phyloP scores from a whole-genome alignment of 2,329 filamentous ascomycete genomes.

The Hypomyces perniciosus region DNA sequence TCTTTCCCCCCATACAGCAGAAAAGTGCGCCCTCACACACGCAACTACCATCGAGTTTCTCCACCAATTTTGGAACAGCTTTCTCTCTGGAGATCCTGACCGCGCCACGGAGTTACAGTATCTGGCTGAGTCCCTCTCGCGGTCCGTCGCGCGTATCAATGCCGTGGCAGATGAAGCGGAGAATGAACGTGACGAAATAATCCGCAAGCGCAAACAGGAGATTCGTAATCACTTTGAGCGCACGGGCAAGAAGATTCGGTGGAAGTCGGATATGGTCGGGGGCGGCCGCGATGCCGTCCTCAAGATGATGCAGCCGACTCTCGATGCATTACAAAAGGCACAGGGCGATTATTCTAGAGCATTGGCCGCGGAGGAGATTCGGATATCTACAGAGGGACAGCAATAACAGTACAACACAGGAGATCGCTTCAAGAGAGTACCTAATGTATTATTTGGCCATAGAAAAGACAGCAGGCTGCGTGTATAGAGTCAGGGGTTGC shows the following conservation, averaged over 20 bases:
- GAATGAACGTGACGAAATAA: constrained; percentile 58
- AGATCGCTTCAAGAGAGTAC: neutral
- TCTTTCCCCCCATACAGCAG: constrained; percentile 46
- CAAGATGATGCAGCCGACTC: constrained; percentile 68
- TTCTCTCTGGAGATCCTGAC: constrained; percentile 79
- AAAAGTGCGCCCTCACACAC: constrained; percentile 64
- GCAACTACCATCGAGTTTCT: constrained; percentile 92
- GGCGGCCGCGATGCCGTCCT: constrained; percentile 73
- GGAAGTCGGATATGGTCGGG: constrained; percentile 60
- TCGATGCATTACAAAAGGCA: constrained; percentile 64
- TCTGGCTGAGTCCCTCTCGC: constrained; percentile 73
- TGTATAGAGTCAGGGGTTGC: neutral
- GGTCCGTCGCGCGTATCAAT: constrained; percentile 71
- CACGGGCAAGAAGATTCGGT: constrained; percentile 67
- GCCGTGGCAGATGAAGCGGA: constrained; percentile 78
- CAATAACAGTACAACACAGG: neutral
- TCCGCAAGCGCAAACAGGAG: constrained; percentile 62
- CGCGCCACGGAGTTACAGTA: constrained; percentile 75
- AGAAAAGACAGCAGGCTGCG: no score
- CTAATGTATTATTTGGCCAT: neutral
- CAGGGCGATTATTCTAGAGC: constrained; percentile 65
- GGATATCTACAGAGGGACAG: constrained; percentile 39
- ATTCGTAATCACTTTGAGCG: constrained; percentile 63
- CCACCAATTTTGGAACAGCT: constrained; percentile 95
- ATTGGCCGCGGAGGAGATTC: constrained; percentile 56